These are phyloP conservation scores for Penicillium olsonii DNA, from an alignment of 2,329 filamentous ascomycete species.

Conservation along the genomic window DNA sequence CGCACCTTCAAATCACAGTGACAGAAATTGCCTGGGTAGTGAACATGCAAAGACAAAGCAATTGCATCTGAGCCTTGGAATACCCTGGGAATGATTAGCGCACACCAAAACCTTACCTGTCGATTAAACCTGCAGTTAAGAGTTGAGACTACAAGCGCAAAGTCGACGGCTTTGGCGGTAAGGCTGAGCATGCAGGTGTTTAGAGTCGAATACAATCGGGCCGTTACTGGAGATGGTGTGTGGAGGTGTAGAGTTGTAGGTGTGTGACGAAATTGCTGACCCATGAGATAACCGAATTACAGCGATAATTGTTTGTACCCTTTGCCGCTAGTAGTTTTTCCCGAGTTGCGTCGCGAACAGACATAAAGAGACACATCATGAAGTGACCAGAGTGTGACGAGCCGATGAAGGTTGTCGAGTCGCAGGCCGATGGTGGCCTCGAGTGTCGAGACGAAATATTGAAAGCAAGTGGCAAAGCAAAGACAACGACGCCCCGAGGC, in stretches of 20 bases:
- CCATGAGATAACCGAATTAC: slow-evolving; percentile 49
- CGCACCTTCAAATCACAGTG: no score
- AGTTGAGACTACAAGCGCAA: slow-evolving; percentile 28
- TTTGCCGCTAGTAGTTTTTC: slow-evolving; percentile 43
- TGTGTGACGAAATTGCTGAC: slow-evolving; percentile 39
- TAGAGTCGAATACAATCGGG: slow-evolving; percentile 42
- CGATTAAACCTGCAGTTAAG: slow-evolving; percentile 13
- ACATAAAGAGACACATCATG: slow-evolving; percentile 41
- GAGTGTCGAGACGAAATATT: slow-evolving; percentile 36
- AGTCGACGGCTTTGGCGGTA: slow-evolving; percentile 25
- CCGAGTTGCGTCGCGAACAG: slow-evolving; percentile 42
- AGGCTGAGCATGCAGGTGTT: slow-evolving; percentile 13
- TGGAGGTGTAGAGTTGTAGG: slow-evolving; percentile 38
- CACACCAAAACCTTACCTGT: slow-evolving; percentile 3
- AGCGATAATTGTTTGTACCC: slow-evolving; percentile 45
- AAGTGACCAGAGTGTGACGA: slow-evolving; percentile 38
- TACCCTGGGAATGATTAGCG: slow-evolving; percentile 1
- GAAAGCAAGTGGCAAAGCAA: slow-evolving; percentile 35
- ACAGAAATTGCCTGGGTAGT: no score
- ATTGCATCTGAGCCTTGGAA: no score
- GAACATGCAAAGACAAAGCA: no score
- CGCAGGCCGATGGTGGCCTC: slow-evolving; percentile 33
- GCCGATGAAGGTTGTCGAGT: slow-evolving; percentile 33
- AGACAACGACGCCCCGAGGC: slow-evolving; percentile 40
- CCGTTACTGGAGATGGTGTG: slow-evolving; percentile 45